Evolutionary conservation across 2,329 filamentous ascomycete species (phyloP), one percentile per base, ranked within the genome.

Genomic region (Escovopsis sp.): DNA sequence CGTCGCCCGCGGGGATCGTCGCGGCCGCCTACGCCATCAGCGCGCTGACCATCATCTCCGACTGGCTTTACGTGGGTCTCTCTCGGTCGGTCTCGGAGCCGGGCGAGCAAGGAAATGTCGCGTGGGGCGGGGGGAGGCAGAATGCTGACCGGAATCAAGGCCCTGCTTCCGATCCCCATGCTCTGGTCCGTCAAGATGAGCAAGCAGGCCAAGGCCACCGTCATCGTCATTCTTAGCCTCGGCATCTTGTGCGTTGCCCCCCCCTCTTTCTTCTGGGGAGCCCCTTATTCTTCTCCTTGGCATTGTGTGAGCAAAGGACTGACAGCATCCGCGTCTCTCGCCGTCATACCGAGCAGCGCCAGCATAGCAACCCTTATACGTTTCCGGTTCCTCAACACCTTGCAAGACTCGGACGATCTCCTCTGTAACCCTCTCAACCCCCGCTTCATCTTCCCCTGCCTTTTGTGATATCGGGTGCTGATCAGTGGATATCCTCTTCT

Each of bases 151-250:
- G 20, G 27, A 10, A 6, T 29, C 30, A 20, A 66, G 58, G 70
- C 70, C 7, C 58, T 73, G 30, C 49, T 73, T 2, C 70, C 70
- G 1, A 66, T 73, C 29, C 68, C 70, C 1, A 71, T 73, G 66
- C 58, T 73, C 12, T 73, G 70, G 70, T 61, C 58, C 6, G 68
- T 71, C 35, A 69, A 69, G 49, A 73, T 73, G 70, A 67, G 64
- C 1, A 57, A 51, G 20, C 68, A 71, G 47, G 63, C 70, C 36
- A 73, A 73, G 53, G 51, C 56, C n/a, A 72, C 68, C 2, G 69
- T 73, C 27, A 62, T 70, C 42, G 51, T 64, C 12, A 64, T 73
- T 35, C 54, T 73, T 14, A 62, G 68, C 2, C 51, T 73, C 35
- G 70, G 70, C 30, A 58, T 73, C 35, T 73, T 73, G 64, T 66